Evolutionary conservation across 2,329 filamentous ascomycete species (phyloP).

Genomic region (Xylariaceae sp.): DNA sequence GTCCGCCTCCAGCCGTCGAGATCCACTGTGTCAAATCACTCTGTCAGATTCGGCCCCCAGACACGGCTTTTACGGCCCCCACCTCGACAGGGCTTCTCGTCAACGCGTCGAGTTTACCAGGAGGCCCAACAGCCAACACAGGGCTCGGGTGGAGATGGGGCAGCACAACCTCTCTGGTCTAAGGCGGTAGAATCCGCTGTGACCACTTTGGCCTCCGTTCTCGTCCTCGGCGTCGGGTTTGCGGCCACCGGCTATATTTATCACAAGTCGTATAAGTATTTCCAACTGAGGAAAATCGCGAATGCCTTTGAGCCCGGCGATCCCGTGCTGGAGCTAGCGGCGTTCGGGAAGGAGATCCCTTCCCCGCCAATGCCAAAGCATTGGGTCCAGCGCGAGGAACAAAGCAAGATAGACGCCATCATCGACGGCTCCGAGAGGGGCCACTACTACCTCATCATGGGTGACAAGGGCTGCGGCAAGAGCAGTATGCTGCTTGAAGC

Average conservation of each 20-base stretch:
- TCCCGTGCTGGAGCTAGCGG: conserved; percentile 77
- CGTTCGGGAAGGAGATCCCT: conserved; percentile 53
- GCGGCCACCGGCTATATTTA: conserved; percentile 68
- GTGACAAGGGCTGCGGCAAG: conserved; percentile 95
- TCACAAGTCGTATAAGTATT: conserved; percentile 79
- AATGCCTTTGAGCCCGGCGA: conserved; percentile 90
- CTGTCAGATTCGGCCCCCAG: conserved; percentile 4
- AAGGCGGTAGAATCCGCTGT: conserved; percentile 71
- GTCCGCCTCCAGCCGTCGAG: conserved; percentile 4
- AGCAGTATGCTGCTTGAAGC: conserved; percentile 92
- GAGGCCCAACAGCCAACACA: conserved; percentile 7
- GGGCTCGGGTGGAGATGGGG: conserved; percentile 22
- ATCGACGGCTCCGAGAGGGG: conserved; percentile 66
- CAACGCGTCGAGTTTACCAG: conserved; percentile 3
- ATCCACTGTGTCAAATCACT: conserved; percentile 6
- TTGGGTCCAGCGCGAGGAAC: conserved; percentile 83
- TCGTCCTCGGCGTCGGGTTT: conserved; percentile 63
- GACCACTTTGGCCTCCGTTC: conserved; percentile 69
- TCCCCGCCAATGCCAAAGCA: conserved; percentile 46
- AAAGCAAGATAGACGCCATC: conserved; percentile 75
- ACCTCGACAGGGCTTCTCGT: conserved; percentile 13
- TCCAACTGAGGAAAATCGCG: conserved; percentile 89
- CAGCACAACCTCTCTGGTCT: conserved; percentile 35
- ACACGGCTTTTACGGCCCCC: conserved; percentile 14
- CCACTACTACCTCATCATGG: conserved; percentile 86